Conservation (phyloP, 2,329 filamentous ascomycete genomes). For the Talaromyces atroroseus region DNA sequence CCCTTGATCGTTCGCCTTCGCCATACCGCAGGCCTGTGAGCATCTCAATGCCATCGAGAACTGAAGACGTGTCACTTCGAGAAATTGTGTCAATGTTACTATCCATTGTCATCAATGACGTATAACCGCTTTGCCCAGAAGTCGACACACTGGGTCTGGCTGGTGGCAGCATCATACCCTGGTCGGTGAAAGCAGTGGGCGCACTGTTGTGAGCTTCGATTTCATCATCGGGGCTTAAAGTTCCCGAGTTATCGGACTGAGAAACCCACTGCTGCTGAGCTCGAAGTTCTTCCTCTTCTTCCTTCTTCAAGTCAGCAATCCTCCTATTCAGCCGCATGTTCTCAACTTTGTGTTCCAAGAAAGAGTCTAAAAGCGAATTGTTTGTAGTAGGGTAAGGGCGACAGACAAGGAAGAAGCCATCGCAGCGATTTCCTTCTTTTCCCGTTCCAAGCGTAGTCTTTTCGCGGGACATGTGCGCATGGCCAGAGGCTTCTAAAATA, state of each 20-base stretch:
- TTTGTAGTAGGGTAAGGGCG: constrained; percentile 87
- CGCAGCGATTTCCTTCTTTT: constrained; percentile 66
- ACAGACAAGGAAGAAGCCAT: constrained; percentile 90
- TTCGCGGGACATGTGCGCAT: constrained; percentile 71
- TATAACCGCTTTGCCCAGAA: constrained; percentile 36
- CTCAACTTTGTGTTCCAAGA: constrained; percentile 94
- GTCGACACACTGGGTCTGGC: constrained; percentile 9
- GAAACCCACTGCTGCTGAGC: constrained; percentile 12
- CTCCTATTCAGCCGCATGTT: constrained; percentile 80
- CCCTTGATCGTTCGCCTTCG: constrained; percentile 80
- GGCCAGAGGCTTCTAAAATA: constrained; percentile 88
- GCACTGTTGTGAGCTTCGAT: constrained; percentile 40
- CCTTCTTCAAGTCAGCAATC: constrained; percentile 76
- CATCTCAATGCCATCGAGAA: constrained; percentile 87
- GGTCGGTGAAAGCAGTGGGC: constrained; percentile 29
- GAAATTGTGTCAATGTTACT: constrained; percentile 1
- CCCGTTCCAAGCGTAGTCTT: constrained; percentile 60
- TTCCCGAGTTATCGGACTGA: constrained; percentile 50
- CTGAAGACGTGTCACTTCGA: constrained; percentile 58
- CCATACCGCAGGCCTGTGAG: constrained; percentile 82
- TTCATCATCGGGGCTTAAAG: constrained; percentile 49
- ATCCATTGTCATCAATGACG: constrained; percentile 56
- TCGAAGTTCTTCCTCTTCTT: constrained; percentile 69
- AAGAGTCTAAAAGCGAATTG: constrained; percentile 78
- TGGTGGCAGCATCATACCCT: constrained; percentile 17